Evolutionary conservation across 1,284 basidiomycete genomes (phyloP).

Genomic region (Porodaedalea pini): DNA sequence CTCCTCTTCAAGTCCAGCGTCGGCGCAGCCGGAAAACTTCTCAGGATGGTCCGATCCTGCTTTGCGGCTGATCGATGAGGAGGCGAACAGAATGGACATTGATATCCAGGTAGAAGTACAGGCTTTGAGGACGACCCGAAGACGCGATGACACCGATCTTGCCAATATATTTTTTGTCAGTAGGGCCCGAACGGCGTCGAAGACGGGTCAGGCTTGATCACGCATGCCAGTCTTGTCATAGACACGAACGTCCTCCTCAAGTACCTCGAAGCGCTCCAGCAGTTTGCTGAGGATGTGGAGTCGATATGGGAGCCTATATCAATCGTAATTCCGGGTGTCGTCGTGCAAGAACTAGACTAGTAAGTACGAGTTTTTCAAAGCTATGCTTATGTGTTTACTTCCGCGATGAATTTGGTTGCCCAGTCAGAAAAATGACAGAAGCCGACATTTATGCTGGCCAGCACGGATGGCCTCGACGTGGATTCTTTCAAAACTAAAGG

Average conservation of each 20-base stretch:
- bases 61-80: slow-evolving; percentile 18
- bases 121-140: neutral
- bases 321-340: slow-evolving; percentile 65
- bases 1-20: neutral
- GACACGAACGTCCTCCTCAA: slow-evolving; percentile 74
- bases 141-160: neutral
- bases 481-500: slow-evolving; percentile 62
- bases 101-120: slow-evolving; percentile 8
- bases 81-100: slow-evolving; percentile 17
- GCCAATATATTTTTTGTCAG: neutral
- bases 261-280: slow-evolving; percentile 56
- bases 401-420: slow-evolving; percentile 9
- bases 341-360: slow-evolving; percentile 72
- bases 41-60: slow-evolving; percentile 17
- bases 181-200: neutral
- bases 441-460: slow-evolving; percentile 56
- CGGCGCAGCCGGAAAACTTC: neutral
- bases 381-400: neutral
- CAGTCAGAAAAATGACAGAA: slow-evolving; percentile 57
- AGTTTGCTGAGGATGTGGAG: slow-evolving; percentile 62
- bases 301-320: slow-evolving; percentile 44
- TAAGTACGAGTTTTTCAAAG: slow-evolving; percentile 35
- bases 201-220: neutral
- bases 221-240: slow-evolving; percentile 47
- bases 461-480: slow-evolving; percentile 68